These are phyloP conservation scores for Blastobotrys illinoisensis DNA, from an alignment of 1,139 yeast species.

Conservation along the genomic window DNA sequence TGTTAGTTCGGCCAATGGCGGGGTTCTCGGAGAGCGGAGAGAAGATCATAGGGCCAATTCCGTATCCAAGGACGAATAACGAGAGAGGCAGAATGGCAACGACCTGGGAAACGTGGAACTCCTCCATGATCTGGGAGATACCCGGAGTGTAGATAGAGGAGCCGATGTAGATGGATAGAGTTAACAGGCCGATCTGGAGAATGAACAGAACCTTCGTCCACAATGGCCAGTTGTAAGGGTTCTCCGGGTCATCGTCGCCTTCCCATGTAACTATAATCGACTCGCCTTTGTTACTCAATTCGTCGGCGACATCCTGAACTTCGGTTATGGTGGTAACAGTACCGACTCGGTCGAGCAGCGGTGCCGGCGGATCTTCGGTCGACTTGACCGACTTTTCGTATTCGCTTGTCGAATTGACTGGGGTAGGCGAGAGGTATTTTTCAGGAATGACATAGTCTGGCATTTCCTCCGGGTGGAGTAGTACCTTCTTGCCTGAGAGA, in stretches of 20 bases:
- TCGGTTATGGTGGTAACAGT: background rate
- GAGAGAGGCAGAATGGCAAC: constrained; percentile 48
- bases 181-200: constrained; percentile 41
- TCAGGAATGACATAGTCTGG: constrained; percentile 10
- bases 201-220: constrained; percentile 38
- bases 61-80: constrained; percentile 52
- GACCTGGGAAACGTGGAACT: constrained; percentile 40
- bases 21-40: constrained; percentile 52
- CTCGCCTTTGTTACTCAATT: background rate
- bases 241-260: constrained; percentile 49
- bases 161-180: constrained; percentile 53
- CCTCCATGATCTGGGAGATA: constrained; percentile 37
- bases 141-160: constrained; percentile 61
- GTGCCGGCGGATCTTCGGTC: background rate
- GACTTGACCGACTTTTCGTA: background rate
- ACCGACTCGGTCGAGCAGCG: background rate
- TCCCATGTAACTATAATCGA: constrained; percentile 37
- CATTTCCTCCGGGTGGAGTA: constrained; percentile 8
- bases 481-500: constrained; percentile 5
- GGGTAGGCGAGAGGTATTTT: constrained; percentile 3
- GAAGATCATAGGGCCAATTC: constrained; percentile 49
- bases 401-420: background rate
- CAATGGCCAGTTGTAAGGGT: constrained; percentile 53
- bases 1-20: constrained; percentile 46
- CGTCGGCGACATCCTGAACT: background rate